Base-by-base conservation (phyloP, 441 rosid genomes). In the Erodium texanum region DNA sequence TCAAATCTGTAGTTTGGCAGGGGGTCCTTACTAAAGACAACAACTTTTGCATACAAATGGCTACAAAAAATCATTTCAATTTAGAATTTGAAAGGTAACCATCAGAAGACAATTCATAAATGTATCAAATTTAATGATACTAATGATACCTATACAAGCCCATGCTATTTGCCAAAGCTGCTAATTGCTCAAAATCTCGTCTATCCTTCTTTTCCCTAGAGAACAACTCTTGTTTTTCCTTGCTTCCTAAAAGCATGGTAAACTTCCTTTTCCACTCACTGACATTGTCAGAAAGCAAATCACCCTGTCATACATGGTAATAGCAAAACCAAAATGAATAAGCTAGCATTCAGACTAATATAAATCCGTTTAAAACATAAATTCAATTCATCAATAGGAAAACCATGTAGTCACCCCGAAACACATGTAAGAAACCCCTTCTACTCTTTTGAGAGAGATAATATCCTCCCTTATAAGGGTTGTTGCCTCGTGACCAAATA, bases 261-360 rank as follows among this genome's bases (percentile, higher is more conserved):
- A 93, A 87, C 78, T 93, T 93, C 96, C 99, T 91, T 75, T 91
- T 93, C 97, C 99, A 93, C 73, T 89, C 97, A 66, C 89, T 87
- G 64, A 93, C 84, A 81, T 93, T 93, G 70, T 87, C 93, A 69
- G 88, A 93, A 8, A 95, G 83, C 43, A 96, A 91, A 58, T 92
- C 91, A 20, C 92, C 97, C 99, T 91, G 70, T 23, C 48, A 74
- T 64, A 5, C 27, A 19, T 52, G 59, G 16, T 52, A 16, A 16
- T 16, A 52, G 59, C 11, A 52, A 52, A 52, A 18, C 59, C 19
- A 52, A 52, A 34, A 56, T 56, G 15, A 56, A 19, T 10, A 56
- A 19, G n/a, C 14, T 56, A 7, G 18, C 54, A 48, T 48, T 48
- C 7, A 48, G 19, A 48, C 54, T 48, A 2, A 48, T 18, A 14